Conservation (phyloP, 2,329 filamentous ascomycete genomes). For the Didymella segeticola region DNA sequence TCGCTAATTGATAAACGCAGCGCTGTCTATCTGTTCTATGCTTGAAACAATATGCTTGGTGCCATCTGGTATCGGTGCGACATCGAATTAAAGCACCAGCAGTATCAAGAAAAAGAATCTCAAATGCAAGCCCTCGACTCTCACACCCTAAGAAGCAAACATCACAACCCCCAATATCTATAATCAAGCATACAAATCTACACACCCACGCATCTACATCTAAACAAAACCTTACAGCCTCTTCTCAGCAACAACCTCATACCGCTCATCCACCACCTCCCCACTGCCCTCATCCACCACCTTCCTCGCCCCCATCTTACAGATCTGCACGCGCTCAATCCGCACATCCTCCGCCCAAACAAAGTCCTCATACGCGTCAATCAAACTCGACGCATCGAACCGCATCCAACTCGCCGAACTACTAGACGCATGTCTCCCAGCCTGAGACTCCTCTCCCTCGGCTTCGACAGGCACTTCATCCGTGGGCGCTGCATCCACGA, state of each 20-base stretch:
- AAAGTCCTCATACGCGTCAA: conserved; percentile 67
- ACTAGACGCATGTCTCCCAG: conserved; percentile 10
- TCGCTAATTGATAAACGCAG: too few relatives aligned
- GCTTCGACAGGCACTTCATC: conserved; percentile 2
- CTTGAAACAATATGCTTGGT: too few relatives aligned
- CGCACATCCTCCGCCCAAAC: conserved; percentile 73
- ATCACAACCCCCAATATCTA: too few relatives aligned
- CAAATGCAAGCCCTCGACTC: too few relatives aligned
- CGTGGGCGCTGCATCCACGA: not conserved
- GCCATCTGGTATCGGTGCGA: too few relatives aligned
- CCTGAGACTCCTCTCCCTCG: not conserved
- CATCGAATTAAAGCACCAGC: too few relatives aligned
- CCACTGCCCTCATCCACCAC: conserved; percentile 53
- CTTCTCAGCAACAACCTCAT: conserved; percentile 56
- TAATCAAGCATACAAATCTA: too few relatives aligned
- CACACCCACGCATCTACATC: too few relatives aligned
- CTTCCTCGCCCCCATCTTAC: conserved; percentile 84
- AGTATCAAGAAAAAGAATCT: too few relatives aligned
- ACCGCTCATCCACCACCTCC: conserved; percentile 59
- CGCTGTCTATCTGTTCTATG: too few relatives aligned
- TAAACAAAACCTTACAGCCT: not conserved
- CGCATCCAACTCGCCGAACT: conserved; percentile 42
- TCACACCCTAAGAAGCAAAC: too few relatives aligned
- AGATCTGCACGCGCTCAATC: conserved; percentile 78
- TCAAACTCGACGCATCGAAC: conserved; percentile 51